Base-by-base conservation (phyloP, 768 basidiomycete species). In the Trametes villosa region DNA sequence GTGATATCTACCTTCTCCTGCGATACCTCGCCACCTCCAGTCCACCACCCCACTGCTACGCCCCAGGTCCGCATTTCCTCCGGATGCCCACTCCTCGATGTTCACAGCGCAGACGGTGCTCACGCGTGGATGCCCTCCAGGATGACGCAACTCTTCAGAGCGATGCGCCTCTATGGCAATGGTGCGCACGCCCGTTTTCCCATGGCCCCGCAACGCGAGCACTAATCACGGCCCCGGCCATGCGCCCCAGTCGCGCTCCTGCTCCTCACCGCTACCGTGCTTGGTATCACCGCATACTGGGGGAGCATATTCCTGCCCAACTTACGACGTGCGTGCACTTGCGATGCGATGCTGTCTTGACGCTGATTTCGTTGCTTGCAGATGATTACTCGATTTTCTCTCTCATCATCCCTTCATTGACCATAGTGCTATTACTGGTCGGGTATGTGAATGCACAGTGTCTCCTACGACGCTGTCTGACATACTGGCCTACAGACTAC, bases 371-470 rank as follows among this genome's bases (percentile, higher is more conserved):
- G 12, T 22, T 26, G 18, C 42, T 22, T 59, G 13, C 59, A 92
- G 91, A 74, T 67, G 87, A 88, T 70, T 93, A 88, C 67, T 83
- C 81, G 6, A 86, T 89, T 34, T 92, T 87, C 71, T 76, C 87
- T 0, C 74, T 92, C 56, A 66, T 92, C 51, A 82, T 85, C 2
- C 82, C 90, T 15, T 83, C 87, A 3, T 50, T 86, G 24, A 90
- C 89, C 15, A 83, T 91, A 66, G 22, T 63, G 15, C 78, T 91
- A 26, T 52, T 78, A 30, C 83, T 91, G 27, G 52, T 61, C 66
- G 91, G 24, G 69, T 86, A 62, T 82, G 90, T 89, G 57, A 66
- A 83, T 75, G 38, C 22, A 27, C 22, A 26, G 20, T 22, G 9
- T 22, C 36, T 38, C 27, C 9, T 36, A 15, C 36, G 41, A 15